Base-by-base conservation (phyloP, 768 basidiomycete genomes). In the Kwoniella heveanensis region DNA sequence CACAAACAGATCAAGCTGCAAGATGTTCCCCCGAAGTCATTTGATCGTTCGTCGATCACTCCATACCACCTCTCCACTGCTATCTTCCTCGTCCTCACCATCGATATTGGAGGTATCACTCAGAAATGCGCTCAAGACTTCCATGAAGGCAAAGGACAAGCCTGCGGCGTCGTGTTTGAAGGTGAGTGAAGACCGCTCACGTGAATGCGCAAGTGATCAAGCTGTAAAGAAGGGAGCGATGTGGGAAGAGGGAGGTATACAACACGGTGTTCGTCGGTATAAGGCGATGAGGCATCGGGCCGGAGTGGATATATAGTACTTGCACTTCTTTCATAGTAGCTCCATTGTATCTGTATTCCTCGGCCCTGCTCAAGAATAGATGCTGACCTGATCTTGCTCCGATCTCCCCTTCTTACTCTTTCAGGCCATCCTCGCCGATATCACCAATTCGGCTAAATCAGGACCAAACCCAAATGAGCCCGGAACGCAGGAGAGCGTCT, bases 111-210 rank as follows among this genome's bases (percentile, higher is more conserved):
- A 76, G 54, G 36, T 57, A 17, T 63, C 59, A n/a, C 61, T 80
- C n/a, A 68, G 77, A 52, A 67, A 72, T 57, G 79, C 76, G 2
- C 63, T 80, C 44, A 80, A 80, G 64, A 56, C 72, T 17, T 77
- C 79, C 19, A 80, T 80, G 79, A 80, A 80, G 58, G 59, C 72
- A 0, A 73, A 68, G 36, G 73, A 80, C 37, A 68, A 65, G 57
- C 72, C 71, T 27, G 72, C 69, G 21, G 60, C 73, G 15, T 65
- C 67, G 0, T 66, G 61, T 53, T 64, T 79, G 65, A 72, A 78
- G 70, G 79, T 77, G 50, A 36, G 71, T n/a, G n/a, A n/a, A n/a
- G n/a, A n/a, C n/a, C n/a, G n/a, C n/a, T n/a, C n/a, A n/a, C n/a
- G n/a, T n/a, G n/a, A n/a, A n/a, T n/a, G n/a, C n/a, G n/a, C n/a